Evolutionary conservation across 2,329 filamentous ascomycete genomes (phyloP).

Genomic region (Ilyonectria destructans): DNA sequence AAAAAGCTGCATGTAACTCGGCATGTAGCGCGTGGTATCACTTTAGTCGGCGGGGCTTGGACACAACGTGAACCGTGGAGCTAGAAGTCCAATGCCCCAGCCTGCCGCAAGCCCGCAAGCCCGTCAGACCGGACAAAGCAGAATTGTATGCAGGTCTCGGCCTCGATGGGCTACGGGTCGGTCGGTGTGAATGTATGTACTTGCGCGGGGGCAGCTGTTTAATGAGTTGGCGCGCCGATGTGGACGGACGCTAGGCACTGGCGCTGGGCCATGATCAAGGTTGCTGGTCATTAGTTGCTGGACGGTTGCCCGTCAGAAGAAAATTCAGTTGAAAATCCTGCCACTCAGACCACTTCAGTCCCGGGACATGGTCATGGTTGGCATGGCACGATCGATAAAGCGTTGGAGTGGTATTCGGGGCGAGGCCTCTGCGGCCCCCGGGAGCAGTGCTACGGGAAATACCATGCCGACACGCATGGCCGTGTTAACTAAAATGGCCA

Average conservation of each 20-base stretch:
- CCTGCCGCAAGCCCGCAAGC: slow-evolving; percentile 6
- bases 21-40: slow-evolving; percentile 39
- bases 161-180: slow-evolving; percentile 7
- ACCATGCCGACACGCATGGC: slow-evolving; percentile 20
- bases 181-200: neutral
- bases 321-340: slow-evolving; percentile 25
- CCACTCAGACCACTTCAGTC: slow-evolving; percentile 14
- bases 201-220: slow-evolving; percentile 31
- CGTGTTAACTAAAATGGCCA: slow-evolving; percentile 18
- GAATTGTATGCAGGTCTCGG: slow-evolving; percentile 34
- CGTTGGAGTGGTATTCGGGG: slow-evolving; percentile 24
- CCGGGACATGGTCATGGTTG: slow-evolving; percentile 17
- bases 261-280: slow-evolving; percentile 6
- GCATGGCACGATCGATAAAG: slow-evolving; percentile 22
- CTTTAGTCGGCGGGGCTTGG: slow-evolving; percentile 16
- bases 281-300: slow-evolving; percentile 19
- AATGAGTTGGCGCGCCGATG: slow-evolving; percentile 38
- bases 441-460: slow-evolving; percentile 26
- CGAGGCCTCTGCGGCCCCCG: slow-evolving; percentile 21
- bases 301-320: slow-evolving; percentile 20
- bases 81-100: slow-evolving; percentile 11
- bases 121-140: slow-evolving; percentile 1
- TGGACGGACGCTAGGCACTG: slow-evolving; percentile 29
- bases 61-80: slow-evolving; percentile 36
- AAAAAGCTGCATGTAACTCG: slow-evolving; percentile 33